These are phyloP conservation scores for Penicillium waksmanii DNA, from an alignment of 495 filamentous ascomycete species.

Conservation along the genomic window DNA sequence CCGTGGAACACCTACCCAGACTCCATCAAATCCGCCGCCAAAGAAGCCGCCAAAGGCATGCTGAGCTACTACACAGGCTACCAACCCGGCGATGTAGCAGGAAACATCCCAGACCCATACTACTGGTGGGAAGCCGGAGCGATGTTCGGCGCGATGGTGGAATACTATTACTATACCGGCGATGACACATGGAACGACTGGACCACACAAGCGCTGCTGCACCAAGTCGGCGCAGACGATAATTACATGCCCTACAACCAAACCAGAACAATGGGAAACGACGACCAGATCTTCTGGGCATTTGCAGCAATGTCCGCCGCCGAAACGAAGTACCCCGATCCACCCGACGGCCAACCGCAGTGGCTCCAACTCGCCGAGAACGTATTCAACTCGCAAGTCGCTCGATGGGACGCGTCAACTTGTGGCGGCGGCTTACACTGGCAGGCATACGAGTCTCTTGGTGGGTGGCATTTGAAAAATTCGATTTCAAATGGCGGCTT, in stretches of 20 bases:
- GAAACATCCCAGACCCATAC: conserved; percentile 75
- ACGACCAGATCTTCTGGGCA: conserved; percentile 88
- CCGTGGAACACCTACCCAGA: conserved; percentile 32
- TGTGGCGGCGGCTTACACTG: conserved; percentile 80
- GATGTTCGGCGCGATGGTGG: conserved; percentile 74
- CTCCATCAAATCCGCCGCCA: conserved; percentile 52
- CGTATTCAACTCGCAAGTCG: conserved; percentile 74
- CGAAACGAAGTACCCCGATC: conserved; percentile 71
- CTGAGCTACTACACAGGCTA: conserved; percentile 73
- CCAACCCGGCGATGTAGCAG: conserved; percentile 68
- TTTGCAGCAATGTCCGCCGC: conserved; percentile 81
- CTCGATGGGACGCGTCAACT: conserved; percentile 68
- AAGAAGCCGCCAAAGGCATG: conserved; percentile 47
- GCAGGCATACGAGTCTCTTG: conserved; percentile 82
- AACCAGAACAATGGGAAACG: conserved; percentile 74
- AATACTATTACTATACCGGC: conserved; percentile 84
- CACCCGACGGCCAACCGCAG: conserved; percentile 57
- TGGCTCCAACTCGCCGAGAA: conserved; percentile 82
- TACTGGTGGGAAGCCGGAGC: conserved; percentile 85
- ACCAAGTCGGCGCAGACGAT: conserved; percentile 67
- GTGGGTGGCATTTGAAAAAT: conserved; percentile 82
- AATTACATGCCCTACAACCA: conserved; percentile 86
- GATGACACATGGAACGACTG: conserved; percentile 74
- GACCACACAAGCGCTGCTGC: conserved; percentile 67
- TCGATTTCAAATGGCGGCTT: conserved; percentile 79